Base-by-base conservation (phyloP, 2,329 filamentous ascomycete species). In the Colletotrichum australisinense region DNA sequence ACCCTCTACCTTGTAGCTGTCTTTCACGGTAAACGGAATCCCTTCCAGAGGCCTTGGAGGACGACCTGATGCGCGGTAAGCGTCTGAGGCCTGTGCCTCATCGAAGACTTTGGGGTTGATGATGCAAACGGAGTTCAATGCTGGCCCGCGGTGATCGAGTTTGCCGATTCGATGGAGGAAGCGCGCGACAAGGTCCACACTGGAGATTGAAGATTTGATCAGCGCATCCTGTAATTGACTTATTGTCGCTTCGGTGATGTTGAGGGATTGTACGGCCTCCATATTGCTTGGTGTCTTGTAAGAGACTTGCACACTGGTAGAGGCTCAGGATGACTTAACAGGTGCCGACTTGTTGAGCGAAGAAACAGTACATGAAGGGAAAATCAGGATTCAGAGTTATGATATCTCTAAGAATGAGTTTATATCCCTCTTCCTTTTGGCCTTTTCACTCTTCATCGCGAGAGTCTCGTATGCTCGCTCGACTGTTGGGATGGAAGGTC, bases 21-120 rank as follows among this genome's bases (percentile, higher is more conserved):
- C 89, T 77, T 91, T 91, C 75, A 90, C 81, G 0, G 88, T 89
- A 72, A 84, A 90, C 0, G 89, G 88, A 7, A 91, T 89, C 1
- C 89, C 88, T 75, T 91, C 88, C 0, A 91, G 80, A 26, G 66
- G 19, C 2, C 69, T 46, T 1, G 55, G 14, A 0, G 81, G 58
- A 5, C 9, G 38, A 4, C 76, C 75, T 2, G 70, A 63, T 9
- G 77, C 76, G 3, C 80, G 76, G 12, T 76, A 71, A 32, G 77
- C 76, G 7, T 82, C 81, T 0, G 81, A 81, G 0, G 77, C 76
- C 5, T 75, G 73, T 0, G 80, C 80, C 28, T 80, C 78, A 4
- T 75, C 69, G n/a, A 82, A 80, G 6, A 78, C 76, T 0, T 71
- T 19, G 0, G 55, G 64, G 38, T 80, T 81, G n/a, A 81, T 65